These are phyloP conservation scores for Aspergillus kassunensis DNA, from an alignment of 495 filamentous ascomycete genomes.

Conservation along the genomic window DNA sequence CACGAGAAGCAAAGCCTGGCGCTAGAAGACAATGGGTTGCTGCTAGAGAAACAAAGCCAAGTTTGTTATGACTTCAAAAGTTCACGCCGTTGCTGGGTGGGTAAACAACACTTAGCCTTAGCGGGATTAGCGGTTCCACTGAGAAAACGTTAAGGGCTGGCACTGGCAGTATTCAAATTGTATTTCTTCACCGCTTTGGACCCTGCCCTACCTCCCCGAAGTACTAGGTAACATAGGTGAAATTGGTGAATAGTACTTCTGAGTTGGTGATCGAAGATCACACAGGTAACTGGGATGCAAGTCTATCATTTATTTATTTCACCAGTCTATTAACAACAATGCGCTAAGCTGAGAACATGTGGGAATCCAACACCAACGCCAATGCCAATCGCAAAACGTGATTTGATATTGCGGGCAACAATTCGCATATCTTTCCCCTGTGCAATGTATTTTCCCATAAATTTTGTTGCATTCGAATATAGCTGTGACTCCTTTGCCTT, in stretches of 20 bases:
- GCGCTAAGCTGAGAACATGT: background rate
- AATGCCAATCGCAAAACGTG: background rate
- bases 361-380: background rate
- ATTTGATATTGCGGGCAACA: background rate
- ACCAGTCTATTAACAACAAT: background rate
- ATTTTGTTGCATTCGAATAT: no score
- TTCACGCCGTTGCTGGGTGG: conserved; percentile 30
- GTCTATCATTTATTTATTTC: background rate
- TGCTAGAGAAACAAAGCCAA: conserved; percentile 1
- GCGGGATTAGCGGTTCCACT: conserved; percentile 19
- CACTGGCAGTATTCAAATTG: background rate
- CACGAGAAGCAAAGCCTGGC: no score
- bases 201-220: background rate
- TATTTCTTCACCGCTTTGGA: conserved; percentile 9
- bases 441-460: no score
- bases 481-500: background rate
- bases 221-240: background rate
- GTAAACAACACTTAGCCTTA: conserved; percentile 41
- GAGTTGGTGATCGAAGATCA: no score
- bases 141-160: conserved; percentile 6
- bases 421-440: no score
- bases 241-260: no score
- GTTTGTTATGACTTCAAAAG: conserved; percentile 20
- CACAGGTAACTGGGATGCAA: no score
- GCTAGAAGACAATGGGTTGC: background rate